Evolutionary conservation across 2,329 filamentous ascomycete species (phyloP).

Genomic region (Colletotrichum sidae): DNA sequence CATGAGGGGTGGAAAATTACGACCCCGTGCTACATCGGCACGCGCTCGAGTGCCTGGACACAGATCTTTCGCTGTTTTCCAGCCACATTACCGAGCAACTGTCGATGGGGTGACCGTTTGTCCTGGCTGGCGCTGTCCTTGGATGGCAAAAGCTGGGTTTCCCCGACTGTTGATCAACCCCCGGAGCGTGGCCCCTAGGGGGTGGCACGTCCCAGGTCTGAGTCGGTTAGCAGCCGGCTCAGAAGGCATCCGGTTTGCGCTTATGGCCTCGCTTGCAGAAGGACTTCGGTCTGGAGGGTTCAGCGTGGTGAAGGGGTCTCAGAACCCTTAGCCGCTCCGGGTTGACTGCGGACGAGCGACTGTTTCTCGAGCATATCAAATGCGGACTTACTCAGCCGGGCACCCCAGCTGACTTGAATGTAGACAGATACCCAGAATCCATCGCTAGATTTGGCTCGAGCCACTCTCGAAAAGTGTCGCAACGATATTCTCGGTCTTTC

Average conservation of each 20-base stretch:
- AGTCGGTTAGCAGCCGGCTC: constrained; percentile 1
- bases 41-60: not conserved
- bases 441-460: no score
- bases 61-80: not conserved
- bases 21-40: not conserved
- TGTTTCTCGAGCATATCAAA: not conserved
- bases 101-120: not conserved
- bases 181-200: not conserved
- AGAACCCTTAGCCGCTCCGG: not conserved
- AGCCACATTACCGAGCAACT: not conserved
- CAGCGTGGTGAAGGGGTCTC: not conserved
- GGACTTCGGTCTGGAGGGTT: constrained; percentile 7
- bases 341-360: not conserved
- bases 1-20: not conserved
- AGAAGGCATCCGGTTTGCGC: not conserved
- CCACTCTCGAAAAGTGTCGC: no score
- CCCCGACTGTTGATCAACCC: constrained; percentile 2
- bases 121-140: not conserved
- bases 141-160: not conserved
- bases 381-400: constrained; percentile 13
- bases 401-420: constrained; percentile 10
- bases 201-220: constrained; percentile 2
- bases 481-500: no score
- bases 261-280: constrained; percentile 3
- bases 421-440: not conserved